Evolutionary conservation across 1,284 basidiomycete genomes (phyloP), one percentile per base, ranked within the genome.

Genomic region (Cutaneotrichosporon spelunceum): DNA sequence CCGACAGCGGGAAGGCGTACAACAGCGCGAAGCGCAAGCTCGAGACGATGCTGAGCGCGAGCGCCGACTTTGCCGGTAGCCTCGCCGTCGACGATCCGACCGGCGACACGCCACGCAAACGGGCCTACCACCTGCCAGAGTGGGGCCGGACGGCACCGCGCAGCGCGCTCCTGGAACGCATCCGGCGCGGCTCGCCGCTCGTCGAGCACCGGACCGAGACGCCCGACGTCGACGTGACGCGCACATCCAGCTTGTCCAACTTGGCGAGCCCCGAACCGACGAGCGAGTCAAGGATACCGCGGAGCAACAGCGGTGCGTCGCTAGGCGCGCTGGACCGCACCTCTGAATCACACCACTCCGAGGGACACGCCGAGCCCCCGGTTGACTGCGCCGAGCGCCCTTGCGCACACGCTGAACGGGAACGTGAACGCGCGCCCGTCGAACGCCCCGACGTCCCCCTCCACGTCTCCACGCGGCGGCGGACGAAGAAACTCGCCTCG

Each of bases 61-160:
- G 79, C 1, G 59, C 61, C 1, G 74, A 76, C 68, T 72, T 80
- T 16, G 54, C 67, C 7, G 60, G 62, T 5, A 70, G 71, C 13
- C 73, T 83, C 13, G 66, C 64, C 5, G 71, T 76, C n/a, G 81
- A 82, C 63, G 62, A 75, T 3, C 71, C 80, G 1, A 83, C 82
- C 0, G 81, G 81, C 14, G 56, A 70, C 19, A 83, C 82, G 3
- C 82, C 82, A 0, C 70, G 70, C 24, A 81, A 81, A 65, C 75
- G 76, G 29, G 61, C 62, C 2, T 79, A 76, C 68, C 69, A 72
- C 30, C 71, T 80, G 0, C 74, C 69, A 10, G 55, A 56, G 2
- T 80, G 79, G 79, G 71, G 74, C 48, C 65, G 74, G 23, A 77
- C 77, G 0, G 71, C 72, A 30, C 69, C 74, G 4, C 63, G 78